These are phyloP conservation scores for Fulvia fulva DNA, from an alignment of 2,329 filamentous ascomycete genomes.

Conservation along the genomic window DNA sequence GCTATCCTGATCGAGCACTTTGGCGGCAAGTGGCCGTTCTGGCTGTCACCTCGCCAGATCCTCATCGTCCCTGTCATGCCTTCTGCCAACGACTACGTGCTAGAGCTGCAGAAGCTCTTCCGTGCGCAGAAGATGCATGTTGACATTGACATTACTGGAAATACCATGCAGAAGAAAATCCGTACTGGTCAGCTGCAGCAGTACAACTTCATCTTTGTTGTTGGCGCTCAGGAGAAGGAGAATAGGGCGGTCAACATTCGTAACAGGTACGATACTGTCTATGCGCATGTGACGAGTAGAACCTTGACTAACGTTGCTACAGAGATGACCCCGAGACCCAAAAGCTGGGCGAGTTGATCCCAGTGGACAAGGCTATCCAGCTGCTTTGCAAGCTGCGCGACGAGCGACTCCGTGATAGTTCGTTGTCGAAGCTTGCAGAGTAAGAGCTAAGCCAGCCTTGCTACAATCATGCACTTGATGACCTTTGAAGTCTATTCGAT, in stretches of 20 bases:
- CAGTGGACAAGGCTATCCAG: constrained; percentile 55
- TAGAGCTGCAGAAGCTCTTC: constrained; percentile 68
- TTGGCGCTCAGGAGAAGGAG: constrained; percentile 60
- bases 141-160: constrained; percentile 67
- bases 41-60: constrained; percentile 79
- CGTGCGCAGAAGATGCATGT: constrained; percentile 63
- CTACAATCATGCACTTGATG: neutral
- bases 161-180: constrained; percentile 88
- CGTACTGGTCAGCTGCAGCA: constrained; percentile 73
- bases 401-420: constrained; percentile 36
- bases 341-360: constrained; percentile 58
- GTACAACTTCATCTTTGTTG: constrained; percentile 79
- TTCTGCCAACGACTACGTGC: constrained; percentile 66
- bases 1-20: constrained; percentile 81
- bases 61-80: constrained; percentile 74
- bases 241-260: neutral
- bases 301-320: neutral
- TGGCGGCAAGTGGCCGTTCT: constrained; percentile 84
- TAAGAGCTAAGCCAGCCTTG: neutral
- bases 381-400: constrained; percentile 49
- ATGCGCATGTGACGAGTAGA: neutral
- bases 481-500: no score
- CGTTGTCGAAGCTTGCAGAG: constrained; percentile 11
- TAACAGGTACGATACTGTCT: neutral
- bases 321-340: constrained; percentile 59